Conservation (phyloP, 2,329 filamentous ascomycete genomes). For the Ophiostoma quercus region DNA sequence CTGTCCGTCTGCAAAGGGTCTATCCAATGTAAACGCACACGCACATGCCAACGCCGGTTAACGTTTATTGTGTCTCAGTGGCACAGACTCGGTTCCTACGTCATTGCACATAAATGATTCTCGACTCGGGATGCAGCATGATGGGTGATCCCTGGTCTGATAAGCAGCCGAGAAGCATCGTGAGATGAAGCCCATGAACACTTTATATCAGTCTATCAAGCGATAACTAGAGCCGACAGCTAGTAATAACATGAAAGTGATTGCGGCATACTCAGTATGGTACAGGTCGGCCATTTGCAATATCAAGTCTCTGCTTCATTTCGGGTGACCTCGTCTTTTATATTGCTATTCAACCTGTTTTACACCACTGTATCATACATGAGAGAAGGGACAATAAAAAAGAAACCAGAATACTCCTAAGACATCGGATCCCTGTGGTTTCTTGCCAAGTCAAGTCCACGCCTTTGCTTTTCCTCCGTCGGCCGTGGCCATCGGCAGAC, state of each 20-base stretch:
- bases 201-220: too few relatives aligned
- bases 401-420: not conserved
- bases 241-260: too few relatives aligned
- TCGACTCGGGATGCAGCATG: too few relatives aligned
- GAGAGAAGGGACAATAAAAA: not conserved
- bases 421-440: not conserved
- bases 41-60: too few relatives aligned
- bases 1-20: not conserved
- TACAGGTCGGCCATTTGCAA: too few relatives aligned
- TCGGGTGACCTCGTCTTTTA: conserved; percentile 8
- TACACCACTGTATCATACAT: conserved; percentile 12
- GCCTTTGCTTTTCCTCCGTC: not conserved
- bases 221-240: too few relatives aligned
- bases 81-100: not conserved
- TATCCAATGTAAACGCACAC: not conserved
- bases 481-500: not conserved
- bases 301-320: not conserved
- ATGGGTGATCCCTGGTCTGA: not conserved
- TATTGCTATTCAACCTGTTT: conserved; percentile 1
- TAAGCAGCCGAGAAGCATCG: too few relatives aligned
- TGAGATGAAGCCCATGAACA: too few relatives aligned
- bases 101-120: conserved; percentile 2
- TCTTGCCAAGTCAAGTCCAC: not conserved
- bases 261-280: too few relatives aligned
- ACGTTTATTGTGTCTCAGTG: not conserved